Conservation (phyloP, 257 asterid genomes). For the Ophiorrhiza pumila region DNA sequence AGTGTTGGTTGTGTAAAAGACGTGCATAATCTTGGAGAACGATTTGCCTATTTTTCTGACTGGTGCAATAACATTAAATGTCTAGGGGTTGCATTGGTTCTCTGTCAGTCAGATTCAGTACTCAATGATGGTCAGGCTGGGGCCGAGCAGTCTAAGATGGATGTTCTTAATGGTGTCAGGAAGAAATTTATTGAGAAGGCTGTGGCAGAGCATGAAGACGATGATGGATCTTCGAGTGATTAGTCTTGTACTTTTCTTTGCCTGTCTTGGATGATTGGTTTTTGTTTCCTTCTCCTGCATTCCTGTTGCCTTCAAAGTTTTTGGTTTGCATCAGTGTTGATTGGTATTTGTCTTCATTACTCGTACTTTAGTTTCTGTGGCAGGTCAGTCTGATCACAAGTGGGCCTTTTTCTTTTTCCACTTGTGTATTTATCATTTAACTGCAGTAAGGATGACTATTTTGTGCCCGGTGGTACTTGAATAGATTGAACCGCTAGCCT, state of each 20-base stretch:
- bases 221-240: slow-evolving; percentile 81
- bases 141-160: slow-evolving; percentile 66
- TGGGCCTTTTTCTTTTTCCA: neutral
- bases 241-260: slow-evolving; percentile 14
- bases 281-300: neutral
- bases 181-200: slow-evolving; percentile 82
- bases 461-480: too few species aligned
- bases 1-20: neutral
- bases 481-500: too few species aligned
- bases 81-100: slow-evolving; percentile 81
- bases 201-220: slow-evolving; percentile 69
- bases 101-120: slow-evolving; percentile 85
- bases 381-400: neutral
- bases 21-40: neutral
- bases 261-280: neutral
- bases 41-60: neutral
- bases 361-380: neutral
- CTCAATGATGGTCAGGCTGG: slow-evolving; percentile 71
- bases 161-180: slow-evolving; percentile 75
- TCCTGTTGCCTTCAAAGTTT: neutral
- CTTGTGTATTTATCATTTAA: too few species aligned
- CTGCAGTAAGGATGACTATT: too few species aligned
- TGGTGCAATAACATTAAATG: slow-evolving; percentile 3
- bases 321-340: neutral
- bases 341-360: neutral